These are phyloP conservation scores for Telopea speciosissima DNA, from an alignment of 177 flowering plant genomes.

Conservation along the genomic window DNA sequence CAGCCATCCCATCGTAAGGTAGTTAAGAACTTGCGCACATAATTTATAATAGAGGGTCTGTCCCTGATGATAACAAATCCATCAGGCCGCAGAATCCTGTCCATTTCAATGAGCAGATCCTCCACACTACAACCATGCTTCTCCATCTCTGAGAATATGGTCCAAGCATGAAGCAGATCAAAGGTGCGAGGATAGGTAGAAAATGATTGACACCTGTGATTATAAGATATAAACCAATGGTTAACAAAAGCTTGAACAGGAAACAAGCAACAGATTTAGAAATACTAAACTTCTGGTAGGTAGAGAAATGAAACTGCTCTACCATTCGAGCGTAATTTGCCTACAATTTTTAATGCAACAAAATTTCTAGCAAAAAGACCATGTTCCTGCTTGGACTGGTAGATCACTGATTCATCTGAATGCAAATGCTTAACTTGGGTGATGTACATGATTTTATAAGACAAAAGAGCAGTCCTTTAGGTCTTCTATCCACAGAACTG, in stretches of 20 bases:
- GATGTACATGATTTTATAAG: not conserved
- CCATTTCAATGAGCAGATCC: constrained; percentile 89
- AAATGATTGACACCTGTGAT: constrained; percentile 84
- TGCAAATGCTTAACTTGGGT: not conserved
- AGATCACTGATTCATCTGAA: not conserved
- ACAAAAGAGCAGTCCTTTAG: not conserved
- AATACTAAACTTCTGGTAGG: not conserved
- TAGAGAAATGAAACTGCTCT: not conserved
- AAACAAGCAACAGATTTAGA: not conserved
- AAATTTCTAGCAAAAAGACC: not conserved
- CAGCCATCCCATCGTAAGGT: constrained; percentile 74
- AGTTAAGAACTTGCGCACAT: constrained; percentile 45
- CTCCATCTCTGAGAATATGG: constrained; percentile 53
- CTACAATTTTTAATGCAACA: not conserved
- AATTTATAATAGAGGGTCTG: constrained; percentile 40
- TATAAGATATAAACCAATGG: not conserved
- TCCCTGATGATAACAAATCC: constrained; percentile 88
- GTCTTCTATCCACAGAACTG: not conserved
- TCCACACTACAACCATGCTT: constrained; percentile 55
- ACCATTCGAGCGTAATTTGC: not conserved
- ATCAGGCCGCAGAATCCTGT: constrained; percentile 68
- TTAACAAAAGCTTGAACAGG: not conserved
- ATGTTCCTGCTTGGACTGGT: not conserved
- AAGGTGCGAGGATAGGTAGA: constrained; percentile 91
- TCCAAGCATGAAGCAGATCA: constrained; percentile 81